Conservation (phyloP, 2,329 filamentous ascomycete species). For the Tetracladium maxilliforme region DNA sequence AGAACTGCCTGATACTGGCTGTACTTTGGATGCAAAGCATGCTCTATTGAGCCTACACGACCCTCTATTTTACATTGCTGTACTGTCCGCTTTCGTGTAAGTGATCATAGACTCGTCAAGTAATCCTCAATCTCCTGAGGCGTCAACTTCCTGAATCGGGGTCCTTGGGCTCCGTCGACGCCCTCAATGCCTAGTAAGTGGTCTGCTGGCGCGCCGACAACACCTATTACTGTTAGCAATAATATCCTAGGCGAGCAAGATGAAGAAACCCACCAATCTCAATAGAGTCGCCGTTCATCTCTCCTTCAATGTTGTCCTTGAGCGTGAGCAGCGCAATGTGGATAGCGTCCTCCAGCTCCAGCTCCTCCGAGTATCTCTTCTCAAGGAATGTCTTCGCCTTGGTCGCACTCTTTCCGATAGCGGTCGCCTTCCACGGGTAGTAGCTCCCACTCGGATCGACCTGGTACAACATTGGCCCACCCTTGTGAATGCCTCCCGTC, state of each 20-base stretch:
- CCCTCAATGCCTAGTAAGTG: conserved; percentile 86
- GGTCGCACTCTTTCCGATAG: conserved; percentile 96
- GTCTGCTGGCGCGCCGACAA: conserved; percentile 87
- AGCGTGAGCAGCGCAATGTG: conserved; percentile 94
- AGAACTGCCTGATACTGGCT: conserved; percentile 5
- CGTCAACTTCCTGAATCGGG: conserved; percentile 84
- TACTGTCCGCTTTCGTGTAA: conserved; percentile 2
- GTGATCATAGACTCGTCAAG: conserved; percentile 79
- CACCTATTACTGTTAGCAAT: conserved; percentile 41
- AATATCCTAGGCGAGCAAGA: neutral
- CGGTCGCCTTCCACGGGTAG: conserved; percentile 98
- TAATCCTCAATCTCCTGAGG: conserved; percentile 99
- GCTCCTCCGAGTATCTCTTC: conserved; percentile 94
- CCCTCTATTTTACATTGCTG: conserved; percentile 21
- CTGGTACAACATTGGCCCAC: conserved; percentile 94
- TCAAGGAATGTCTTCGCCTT: conserved; percentile 98
- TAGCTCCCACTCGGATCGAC: conserved; percentile 98
- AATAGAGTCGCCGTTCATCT: conserved; percentile 98
- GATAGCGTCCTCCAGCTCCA: conserved; percentile 95
- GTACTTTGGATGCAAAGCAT: conserved; percentile 13
- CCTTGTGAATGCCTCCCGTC: conserved; percentile 90
- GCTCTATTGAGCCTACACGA: too few species aligned
- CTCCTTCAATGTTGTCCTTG: conserved; percentile 98
- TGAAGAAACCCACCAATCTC: conserved; percentile 63
- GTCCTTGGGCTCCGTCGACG: conserved; percentile 70